Base-by-base conservation (phyloP, 1,284 basidiomycete genomes). In the Apiotrichum veenhuisii region DNA sequence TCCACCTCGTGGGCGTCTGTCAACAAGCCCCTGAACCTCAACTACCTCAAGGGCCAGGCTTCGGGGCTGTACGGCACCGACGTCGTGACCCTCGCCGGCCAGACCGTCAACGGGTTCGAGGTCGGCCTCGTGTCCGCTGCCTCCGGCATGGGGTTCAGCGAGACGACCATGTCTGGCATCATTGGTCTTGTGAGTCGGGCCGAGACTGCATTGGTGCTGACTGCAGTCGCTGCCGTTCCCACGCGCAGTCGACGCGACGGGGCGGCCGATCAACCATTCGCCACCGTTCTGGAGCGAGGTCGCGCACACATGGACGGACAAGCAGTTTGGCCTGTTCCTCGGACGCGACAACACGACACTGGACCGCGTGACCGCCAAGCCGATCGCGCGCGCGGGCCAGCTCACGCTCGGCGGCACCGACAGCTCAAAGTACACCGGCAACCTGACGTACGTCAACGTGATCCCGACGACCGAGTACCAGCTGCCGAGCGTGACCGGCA, bases 261-360 rank as follows among this genome's bases (percentile, higher is more conserved):
- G 44, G 33, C 23, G 27, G 12, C 22, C 36, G 40, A 20, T 15
- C 10, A 26, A 27, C 18, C 41, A 34, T 30, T n/a, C 30, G 2
- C 38, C 20, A 7, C 46, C 44, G 25, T 53, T 54, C 44, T 54
- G 52, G 52, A 33, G 33, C 20, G 36, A 25, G 12, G 37, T 43
- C 17, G 38, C 30, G 3, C 25, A 34, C 15, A 22, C 41, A 26
- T 30, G 40, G 37, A 47, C 30, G 2, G 43, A 54, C 22, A 23
- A 30, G 38, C 34, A 40, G 22, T 54, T 54, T 34, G 52, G 45
- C 7, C 25, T 54, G 9, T 54, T 48, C 26, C 52, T 54, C 8
- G 27, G 30, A 3, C 45, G 52, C 38, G 33, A 36, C 33, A 34
- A 15, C 10, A 15, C 30, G 23, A 23, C 45, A 17, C 14, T 33